Conservation (phyloP, 2,329 filamentous ascomycete species). For the Pseudogymnoascus sp. region DNA sequence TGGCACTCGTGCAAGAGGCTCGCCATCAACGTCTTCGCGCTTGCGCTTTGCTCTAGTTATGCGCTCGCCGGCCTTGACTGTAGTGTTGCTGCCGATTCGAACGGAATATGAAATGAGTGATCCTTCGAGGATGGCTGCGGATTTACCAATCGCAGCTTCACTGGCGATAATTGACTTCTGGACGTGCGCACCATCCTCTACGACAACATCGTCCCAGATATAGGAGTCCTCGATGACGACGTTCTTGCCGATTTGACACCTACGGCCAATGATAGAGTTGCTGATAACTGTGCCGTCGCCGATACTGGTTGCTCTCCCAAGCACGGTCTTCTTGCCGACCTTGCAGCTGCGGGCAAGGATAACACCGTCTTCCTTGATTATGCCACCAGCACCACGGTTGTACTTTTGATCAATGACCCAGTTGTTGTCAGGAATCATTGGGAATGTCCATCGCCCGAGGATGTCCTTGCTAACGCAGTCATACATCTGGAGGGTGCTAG, state of each 20-base stretch:
- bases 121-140: constrained; percentile 62
- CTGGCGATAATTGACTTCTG: constrained; percentile 70
- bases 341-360: constrained; percentile 64
- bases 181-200: constrained; percentile 69
- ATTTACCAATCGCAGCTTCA: constrained; percentile 62
- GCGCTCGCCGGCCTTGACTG: constrained; percentile 31
- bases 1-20: constrained; percentile 25
- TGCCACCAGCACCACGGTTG: constrained; percentile 57
- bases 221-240: constrained; percentile 73
- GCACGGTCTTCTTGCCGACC: constrained; percentile 60
- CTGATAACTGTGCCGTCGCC: constrained; percentile 63
- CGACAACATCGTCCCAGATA: constrained; percentile 76
- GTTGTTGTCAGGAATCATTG: constrained; percentile 84
- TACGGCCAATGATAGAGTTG: constrained; percentile 73
- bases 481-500: constrained; percentile 80
- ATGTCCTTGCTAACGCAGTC: constrained; percentile 82
- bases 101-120: constrained; percentile 76
- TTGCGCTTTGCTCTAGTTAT: constrained; percentile 36
- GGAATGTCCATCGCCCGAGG: constrained; percentile 80
- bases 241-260: constrained; percentile 80
- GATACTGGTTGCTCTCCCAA: constrained; percentile 70
- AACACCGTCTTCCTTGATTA: constrained; percentile 75
- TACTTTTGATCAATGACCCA: constrained; percentile 72
- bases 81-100: constrained; percentile 56
- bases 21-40: constrained; percentile 29